Base-by-base conservation (phyloP, 2,329 filamentous ascomycete genomes). In the Hypoxylon sp. region DNA sequence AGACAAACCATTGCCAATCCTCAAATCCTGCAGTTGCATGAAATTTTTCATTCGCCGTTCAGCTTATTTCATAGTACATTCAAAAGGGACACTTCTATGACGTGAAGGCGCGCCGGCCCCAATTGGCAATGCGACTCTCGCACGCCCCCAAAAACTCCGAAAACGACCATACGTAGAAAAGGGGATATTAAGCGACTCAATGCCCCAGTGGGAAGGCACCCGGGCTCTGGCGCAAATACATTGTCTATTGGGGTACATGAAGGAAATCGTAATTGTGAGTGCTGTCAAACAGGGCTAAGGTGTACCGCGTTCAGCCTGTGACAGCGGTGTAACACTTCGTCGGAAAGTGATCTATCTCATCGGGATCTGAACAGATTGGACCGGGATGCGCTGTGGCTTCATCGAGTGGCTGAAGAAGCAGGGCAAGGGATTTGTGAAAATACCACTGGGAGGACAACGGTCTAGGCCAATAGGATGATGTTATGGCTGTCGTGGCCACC, bases 271-370 rank as follows among this genome's bases (percentile, higher is more conserved):
- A 68, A 69, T 54, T 61, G 51, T 69, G 31, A 69, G 31, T 64
- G 55, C 55, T 59, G 67, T 67, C 61, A 66, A 67, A 51, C 56
- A 65, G 61, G 50, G 61, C 58, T 48, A 48, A 54, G 51, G 33
- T 51, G 31, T 60, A 61, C 58, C 65, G 61, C 58, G 57, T 68
- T 66, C 65, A 71, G 68, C 65, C 68, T 71, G 63, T 71, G 62
- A 68, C 65, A 64, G 55, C 65, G 62, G 62, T 71, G 70, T 72
- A 66, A 72, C 68, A 58, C 55, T 56, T 54, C 40, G 67, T 70
- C 56, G 68, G 62, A 66, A 72, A 66, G 58, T 74, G 74, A 74
- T 72, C 69, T 73, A 73, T 76, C 72, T 72, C 70, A 71, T 72
- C 58, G 62, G 65, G 63, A 68, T 74, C 69, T 69, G 44, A 65